These are phyloP conservation scores for Jaltomata sinuosa DNA, from an alignment of 257 asterid species.

Conservation along the genomic window DNA sequence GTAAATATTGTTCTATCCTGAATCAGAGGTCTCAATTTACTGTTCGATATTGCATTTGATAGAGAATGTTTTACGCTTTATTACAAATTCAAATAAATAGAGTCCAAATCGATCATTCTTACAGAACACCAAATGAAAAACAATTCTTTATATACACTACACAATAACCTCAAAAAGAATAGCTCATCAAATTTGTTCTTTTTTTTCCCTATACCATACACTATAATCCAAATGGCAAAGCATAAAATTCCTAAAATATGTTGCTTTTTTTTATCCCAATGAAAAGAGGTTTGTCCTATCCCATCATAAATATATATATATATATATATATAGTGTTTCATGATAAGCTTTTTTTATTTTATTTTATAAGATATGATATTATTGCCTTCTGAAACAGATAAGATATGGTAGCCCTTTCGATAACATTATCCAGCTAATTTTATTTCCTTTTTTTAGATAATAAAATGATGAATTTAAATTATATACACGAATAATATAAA, in stretches of 20 bases:
- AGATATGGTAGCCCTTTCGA: neutral
- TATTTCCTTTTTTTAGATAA: neutral
- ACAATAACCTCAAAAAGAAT: neutral
- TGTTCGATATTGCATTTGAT: too few relatives aligned
- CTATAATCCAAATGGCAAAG: neutral
- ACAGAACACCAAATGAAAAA: neutral
- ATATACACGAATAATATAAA: neutral
- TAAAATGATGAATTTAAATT: neutral
- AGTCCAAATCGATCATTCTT: rapidly evolving
- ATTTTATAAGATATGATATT: neutral
- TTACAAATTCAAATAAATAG: neutral
- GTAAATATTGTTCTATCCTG: neutral
- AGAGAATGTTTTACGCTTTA: neutral
- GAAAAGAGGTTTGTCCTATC: neutral
- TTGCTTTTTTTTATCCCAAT: neutral
- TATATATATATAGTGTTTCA: neutral
- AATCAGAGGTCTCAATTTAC: neutral
- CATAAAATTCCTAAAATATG: neutral
- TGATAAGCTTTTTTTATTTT: neutral
- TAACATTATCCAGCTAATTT: neutral
- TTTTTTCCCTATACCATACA: neutral
- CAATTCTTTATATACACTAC: too few relatives aligned
- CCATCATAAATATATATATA: neutral
- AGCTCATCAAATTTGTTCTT: neutral
- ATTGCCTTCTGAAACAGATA: neutral